Conservation (phyloP, 1,284 basidiomycete species). For the Cryptococcus sp. region DNA sequence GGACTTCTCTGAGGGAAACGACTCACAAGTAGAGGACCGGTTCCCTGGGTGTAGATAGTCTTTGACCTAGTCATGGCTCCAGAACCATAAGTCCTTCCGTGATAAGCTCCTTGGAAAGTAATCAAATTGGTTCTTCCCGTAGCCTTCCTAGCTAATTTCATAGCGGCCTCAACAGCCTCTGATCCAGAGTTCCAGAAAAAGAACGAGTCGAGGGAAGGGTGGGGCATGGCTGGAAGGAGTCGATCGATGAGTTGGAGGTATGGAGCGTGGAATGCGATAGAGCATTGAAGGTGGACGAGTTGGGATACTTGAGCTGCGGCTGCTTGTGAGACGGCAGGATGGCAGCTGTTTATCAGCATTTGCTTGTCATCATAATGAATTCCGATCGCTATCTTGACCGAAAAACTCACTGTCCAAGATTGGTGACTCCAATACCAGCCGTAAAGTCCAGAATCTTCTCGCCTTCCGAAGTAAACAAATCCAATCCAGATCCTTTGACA, state of each 20-base stretch:
- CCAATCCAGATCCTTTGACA: slow-evolving; percentile 70
- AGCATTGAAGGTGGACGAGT: slow-evolving; percentile 69
- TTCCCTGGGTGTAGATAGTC: slow-evolving; percentile 78
- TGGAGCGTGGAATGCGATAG: slow-evolving; percentile 58
- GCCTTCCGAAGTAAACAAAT: slow-evolving; percentile 61
- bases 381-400: neutral
- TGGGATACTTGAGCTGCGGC: slow-evolving; percentile 79
- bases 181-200: slow-evolving; percentile 85
- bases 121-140: slow-evolving; percentile 85
- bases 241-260: slow-evolving; percentile 65
- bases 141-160: slow-evolving; percentile 60
- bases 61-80: slow-evolving; percentile 82
- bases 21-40: slow-evolving; percentile 69
- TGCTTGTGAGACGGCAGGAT: slow-evolving; percentile 77
- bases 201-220: slow-evolving; percentile 59
- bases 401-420: slow-evolving; percentile 33
- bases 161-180: slow-evolving; percentile 42
- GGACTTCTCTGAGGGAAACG: neutral
- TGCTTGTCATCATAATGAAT: slow-evolving; percentile 48
- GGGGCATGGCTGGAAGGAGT: slow-evolving; percentile 40
- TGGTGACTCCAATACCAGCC: slow-evolving; percentile 60
- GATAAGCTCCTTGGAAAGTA: slow-evolving; percentile 81
- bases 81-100: slow-evolving; percentile 82
- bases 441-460: slow-evolving; percentile 75
- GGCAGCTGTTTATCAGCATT: slow-evolving; percentile 51